Percentiles rank a stretch among this genome's conserved stretches.
These are phyloP conservation scores for Collybiopsis luxurians DNA, from an alignment of 768 basidiomycete species.

Conservation along the genomic window DNA sequence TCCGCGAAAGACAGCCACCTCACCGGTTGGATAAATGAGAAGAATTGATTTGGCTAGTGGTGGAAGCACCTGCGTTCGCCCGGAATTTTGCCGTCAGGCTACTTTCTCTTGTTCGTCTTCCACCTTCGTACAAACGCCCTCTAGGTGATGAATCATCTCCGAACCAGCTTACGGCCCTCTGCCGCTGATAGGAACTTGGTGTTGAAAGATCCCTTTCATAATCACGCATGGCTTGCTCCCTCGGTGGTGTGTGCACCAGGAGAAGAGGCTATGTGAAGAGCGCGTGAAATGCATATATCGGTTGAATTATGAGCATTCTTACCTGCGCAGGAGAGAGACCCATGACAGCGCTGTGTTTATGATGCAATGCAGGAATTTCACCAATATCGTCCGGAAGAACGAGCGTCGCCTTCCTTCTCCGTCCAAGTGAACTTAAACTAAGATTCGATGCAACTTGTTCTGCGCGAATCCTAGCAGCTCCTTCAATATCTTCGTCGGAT, in stretches of 20 bases:
- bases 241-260: constrained; percentile 63
- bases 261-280: constrained; percentile 49
- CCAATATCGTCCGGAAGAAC: constrained; percentile 44
- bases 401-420: constrained; percentile 41
- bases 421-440: constrained; percentile 29
- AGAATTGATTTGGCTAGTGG: not conserved
- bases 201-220: constrained; percentile 31
- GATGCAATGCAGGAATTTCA: constrained; percentile 45
- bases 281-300: not conserved
- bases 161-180: constrained; percentile 41
- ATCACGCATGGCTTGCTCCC: constrained; percentile 36
- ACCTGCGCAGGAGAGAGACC: constrained; percentile 78
- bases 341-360: constrained; percentile 56
- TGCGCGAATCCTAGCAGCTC: constrained; percentile 11
- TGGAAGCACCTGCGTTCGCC: not conserved
- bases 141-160: constrained; percentile 34
- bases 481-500: constrained; percentile 24
- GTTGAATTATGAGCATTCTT: constrained; percentile 12
- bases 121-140: constrained; percentile 35
- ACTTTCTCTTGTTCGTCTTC: constrained; percentile 10
- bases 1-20: not conserved
- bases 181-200: constrained; percentile 23
- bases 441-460: constrained; percentile 25
- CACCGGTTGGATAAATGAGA: not conserved
- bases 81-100: constrained; percentile 4